Percentiles rank a stretch among this genome's conserved stretches.
Evolutionary conservation across 768 basidiomycete species (phyloP).

Genomic region (Calocybe cyanea): DNA sequence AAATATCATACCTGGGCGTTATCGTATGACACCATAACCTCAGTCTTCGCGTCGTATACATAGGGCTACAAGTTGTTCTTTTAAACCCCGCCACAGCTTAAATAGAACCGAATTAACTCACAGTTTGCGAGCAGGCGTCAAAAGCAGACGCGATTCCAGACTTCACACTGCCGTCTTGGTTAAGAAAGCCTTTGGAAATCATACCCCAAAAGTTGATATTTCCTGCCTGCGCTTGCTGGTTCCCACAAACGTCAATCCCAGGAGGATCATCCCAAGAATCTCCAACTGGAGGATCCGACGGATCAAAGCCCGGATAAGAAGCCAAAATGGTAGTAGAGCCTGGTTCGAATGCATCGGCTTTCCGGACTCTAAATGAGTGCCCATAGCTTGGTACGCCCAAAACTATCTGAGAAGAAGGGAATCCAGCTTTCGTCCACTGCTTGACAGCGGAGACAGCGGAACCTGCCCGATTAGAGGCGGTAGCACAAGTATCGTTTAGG

Average conservation of each 20-base stretch:
- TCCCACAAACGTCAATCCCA: slow-evolving; percentile 56
- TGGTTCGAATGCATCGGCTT: slow-evolving; percentile 38
- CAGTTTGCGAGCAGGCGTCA: slow-evolving; percentile 72
- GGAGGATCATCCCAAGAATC: slow-evolving; percentile 61
- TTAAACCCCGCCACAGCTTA: not conserved
- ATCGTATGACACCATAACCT: slow-evolving; percentile 49
- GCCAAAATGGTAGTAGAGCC: slow-evolving; percentile 35
- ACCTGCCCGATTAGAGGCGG: slow-evolving; percentile 55
- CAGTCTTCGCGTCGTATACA: slow-evolving; percentile 35
- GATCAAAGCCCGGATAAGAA: slow-evolving; percentile 53
- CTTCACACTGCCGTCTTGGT: slow-evolving; percentile 41
- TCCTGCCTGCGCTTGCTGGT: slow-evolving; percentile 45
- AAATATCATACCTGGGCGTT: slow-evolving; percentile 31
- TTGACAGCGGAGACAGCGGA: slow-evolving; percentile 73
- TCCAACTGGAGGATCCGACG: slow-evolving; percentile 44
- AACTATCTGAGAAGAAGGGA: slow-evolving; percentile 65
- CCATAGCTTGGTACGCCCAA: slow-evolving; percentile 85
- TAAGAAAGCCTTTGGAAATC: slow-evolving; percentile 53
- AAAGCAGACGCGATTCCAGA: slow-evolving; percentile 48
- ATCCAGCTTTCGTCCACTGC: slow-evolving; percentile 72
- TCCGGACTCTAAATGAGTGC: slow-evolving; percentile 64
- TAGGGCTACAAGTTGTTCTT: slow-evolving; percentile 30
- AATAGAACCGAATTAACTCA: slow-evolving; percentile 28
- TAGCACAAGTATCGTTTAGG: slow-evolving; percentile 73
- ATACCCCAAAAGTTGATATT: slow-evolving; percentile 64